Evolutionary conservation across 257 asterid genomes (phyloP).

Genomic region (Ilex asprella): DNA sequence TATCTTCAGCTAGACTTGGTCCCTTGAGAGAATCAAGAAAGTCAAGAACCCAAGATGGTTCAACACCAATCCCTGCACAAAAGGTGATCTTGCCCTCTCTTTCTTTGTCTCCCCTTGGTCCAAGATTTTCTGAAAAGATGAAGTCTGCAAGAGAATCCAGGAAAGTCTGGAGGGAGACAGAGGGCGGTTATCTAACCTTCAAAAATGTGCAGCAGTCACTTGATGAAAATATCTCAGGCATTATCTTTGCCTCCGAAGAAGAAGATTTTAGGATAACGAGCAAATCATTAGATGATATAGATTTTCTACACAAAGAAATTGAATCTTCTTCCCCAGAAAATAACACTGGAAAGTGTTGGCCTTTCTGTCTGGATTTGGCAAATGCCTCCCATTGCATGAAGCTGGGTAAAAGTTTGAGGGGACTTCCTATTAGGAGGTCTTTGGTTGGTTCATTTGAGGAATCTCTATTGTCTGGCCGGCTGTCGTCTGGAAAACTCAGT

Average conservation of each 20-base stretch:
- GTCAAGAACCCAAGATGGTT: conserved; percentile 17
- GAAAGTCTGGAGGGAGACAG: conserved; percentile 23
- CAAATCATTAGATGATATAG: conserved; percentile 28
- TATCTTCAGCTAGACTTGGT: conserved; percentile 28
- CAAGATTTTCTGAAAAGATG: conserved; percentile 25
- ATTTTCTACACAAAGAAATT: conserved; percentile 17
- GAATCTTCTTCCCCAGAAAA: conserved; percentile 34
- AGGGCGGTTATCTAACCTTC: conserved; percentile 1
- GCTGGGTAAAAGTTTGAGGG: conserved; percentile 38
- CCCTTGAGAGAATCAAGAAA: conserved; percentile 17
- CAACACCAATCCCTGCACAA: conserved; percentile 22
- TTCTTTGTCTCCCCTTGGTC: conserved; percentile 63
- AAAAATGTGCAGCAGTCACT: conserved; percentile 28
- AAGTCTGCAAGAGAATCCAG: conserved; percentile 21
- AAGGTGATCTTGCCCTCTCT: conserved; percentile 29
- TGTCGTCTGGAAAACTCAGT: conserved; percentile 45
- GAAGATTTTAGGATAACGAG: conserved; percentile 35
- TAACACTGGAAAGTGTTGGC: conserved; percentile 33
- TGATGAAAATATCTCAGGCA: conserved; percentile 29
- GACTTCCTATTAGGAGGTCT: conserved; percentile 58
- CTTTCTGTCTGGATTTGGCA: conserved; percentile 27
- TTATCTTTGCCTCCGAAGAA: conserved; percentile 32
- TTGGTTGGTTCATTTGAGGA: conserved; percentile 92
- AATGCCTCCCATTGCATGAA: conserved; percentile 25
- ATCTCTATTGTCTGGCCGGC: conserved; percentile 75